Base-by-base conservation (phyloP, 2,329 filamentous ascomycete species). In the Colletotrichum sp. region DNA sequence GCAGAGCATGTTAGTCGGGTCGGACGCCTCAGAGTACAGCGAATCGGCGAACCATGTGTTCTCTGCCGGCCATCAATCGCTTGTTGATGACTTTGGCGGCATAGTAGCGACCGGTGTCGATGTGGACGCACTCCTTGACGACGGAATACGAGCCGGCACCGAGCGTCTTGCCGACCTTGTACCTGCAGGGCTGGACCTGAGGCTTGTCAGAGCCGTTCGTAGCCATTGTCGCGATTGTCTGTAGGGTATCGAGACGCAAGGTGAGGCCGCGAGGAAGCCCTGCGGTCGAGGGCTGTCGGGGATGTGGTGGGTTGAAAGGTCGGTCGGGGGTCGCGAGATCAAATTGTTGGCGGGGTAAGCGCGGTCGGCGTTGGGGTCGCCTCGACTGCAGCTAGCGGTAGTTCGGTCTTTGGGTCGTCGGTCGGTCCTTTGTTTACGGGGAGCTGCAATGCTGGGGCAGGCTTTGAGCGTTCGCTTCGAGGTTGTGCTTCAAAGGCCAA, bases 71-170 rank as follows among this genome's bases (percentile, higher is more conserved):
- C 97, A 99, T 99, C 79, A 99, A 89, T 74, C 96, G 91, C 90
- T 99, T 99, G 88, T 99, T 99, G 87, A 99, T 99, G 78, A 99
- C 97, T 86, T 99, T 99, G 77, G 97, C 96, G 32, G 97, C 97
- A 93, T 99, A 99, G 87, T 98, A 99, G 79, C 96, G 93, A 62
- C 96, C 96, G 0, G 97, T 99, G 81, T 99, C 96, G 82, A 99
- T 99, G 85, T 99, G 97, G 32, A 99, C 96, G 84, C 97, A 99
- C 88, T 99, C 97, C 86, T 99, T 99, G 78, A 99, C 97, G 66
- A 99, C 97, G 49, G 96, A 98, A 87, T 99, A 99, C 73, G 96
- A 98, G 78, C 97, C 97, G 39, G 97, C 96, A 78, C 97, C 97
- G 72, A 99, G 89, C 28, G 97, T 99, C 90, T 99, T 99, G 78